These are phyloP conservation scores for Trypethelium eluteriae DNA, from an alignment of 495 filamentous ascomycete genomes.

Conservation along the genomic window DNA sequence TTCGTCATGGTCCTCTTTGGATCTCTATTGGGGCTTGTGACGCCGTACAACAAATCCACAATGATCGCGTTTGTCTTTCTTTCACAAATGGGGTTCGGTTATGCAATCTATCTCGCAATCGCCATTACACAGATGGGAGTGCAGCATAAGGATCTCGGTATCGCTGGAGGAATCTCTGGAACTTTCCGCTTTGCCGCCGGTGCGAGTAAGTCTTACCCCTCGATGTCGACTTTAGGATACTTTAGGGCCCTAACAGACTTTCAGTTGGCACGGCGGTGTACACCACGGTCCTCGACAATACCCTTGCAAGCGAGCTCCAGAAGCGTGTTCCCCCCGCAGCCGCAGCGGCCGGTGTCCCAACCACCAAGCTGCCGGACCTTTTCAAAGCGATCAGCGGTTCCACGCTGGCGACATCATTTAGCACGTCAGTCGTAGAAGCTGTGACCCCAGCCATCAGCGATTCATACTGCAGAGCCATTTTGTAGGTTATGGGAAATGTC, in stretches of 20 bases:
- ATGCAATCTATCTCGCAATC: conserved; percentile 31
- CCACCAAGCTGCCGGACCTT: neutral
- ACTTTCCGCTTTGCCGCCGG: conserved; percentile 34
- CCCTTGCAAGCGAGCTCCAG: neutral
- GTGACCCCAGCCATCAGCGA: neutral
- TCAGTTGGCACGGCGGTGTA: conserved; percentile 4
- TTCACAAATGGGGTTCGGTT: conserved; percentile 28
- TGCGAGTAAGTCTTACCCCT: conserved; percentile 12
- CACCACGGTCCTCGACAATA: conserved; percentile 4
- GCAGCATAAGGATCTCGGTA: conserved; percentile 31
- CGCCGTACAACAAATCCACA: conserved; percentile 27
- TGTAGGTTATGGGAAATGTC: neutral
- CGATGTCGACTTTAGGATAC: neutral
- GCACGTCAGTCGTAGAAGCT: neutral
- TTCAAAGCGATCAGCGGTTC: conserved; percentile 5
- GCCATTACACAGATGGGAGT: conserved; percentile 33
- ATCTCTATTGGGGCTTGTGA: conserved; percentile 29
- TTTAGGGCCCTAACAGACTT: neutral
- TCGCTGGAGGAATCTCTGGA: conserved; percentile 25
- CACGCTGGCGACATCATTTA: neutral
- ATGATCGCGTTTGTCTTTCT: conserved; percentile 38
- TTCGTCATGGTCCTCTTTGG: conserved; percentile 34
- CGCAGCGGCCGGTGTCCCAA: neutral
- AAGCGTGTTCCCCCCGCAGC: neutral
- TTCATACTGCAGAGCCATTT: conserved; percentile 6